Evolutionary conservation across 2,329 filamentous ascomycete species (phyloP).

Genomic region (Fusarium sp.): DNA sequence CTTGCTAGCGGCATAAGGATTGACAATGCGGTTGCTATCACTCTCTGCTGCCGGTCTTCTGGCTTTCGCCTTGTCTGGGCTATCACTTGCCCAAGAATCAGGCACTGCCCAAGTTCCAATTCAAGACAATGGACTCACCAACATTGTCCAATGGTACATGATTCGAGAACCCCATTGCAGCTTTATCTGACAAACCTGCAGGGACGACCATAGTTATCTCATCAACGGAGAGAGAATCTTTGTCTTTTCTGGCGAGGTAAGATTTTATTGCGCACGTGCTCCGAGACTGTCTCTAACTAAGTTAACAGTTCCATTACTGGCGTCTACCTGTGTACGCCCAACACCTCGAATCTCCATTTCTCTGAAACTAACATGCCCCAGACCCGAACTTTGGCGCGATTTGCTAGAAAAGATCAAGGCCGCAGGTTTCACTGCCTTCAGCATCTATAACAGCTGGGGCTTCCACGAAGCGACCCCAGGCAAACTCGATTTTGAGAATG

Average conservation of each 20-base stretch:
- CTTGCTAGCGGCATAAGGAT: not conserved
- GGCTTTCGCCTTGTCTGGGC: conserved; percentile 18
- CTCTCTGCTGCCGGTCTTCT: conserved; percentile 32
- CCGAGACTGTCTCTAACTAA: not conserved
- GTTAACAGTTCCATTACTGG: conserved; percentile 58
- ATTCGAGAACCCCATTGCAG: accelerated
- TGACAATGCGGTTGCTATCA: conserved; percentile 35
- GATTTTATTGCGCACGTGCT: not conserved
- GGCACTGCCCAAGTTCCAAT: conserved; percentile 14
- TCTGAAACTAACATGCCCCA: not conserved
- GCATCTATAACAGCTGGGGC: conserved; percentile 61
- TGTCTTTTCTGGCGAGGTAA: conserved; percentile 60
- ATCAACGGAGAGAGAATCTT: conserved; percentile 60
- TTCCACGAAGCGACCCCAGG: conserved; percentile 57
- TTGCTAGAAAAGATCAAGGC: conserved; percentile 61
- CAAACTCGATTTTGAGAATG: conserved; percentile 48
- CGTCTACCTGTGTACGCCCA: conserved; percentile 57
- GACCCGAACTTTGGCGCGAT: conserved; percentile 58
- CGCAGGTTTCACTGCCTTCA: conserved; percentile 61
- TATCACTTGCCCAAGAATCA: conserved; percentile 28
- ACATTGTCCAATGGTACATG: conserved; percentile 34
- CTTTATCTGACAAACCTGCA: conserved; percentile 2
- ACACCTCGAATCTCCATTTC: accelerated
- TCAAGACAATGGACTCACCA: conserved; percentile 35
- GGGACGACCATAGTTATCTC: conserved; percentile 60